phyloP scores from a whole-genome alignment of 192 early-diverging fungal genomes.

The Physocladia obscura region DNA sequence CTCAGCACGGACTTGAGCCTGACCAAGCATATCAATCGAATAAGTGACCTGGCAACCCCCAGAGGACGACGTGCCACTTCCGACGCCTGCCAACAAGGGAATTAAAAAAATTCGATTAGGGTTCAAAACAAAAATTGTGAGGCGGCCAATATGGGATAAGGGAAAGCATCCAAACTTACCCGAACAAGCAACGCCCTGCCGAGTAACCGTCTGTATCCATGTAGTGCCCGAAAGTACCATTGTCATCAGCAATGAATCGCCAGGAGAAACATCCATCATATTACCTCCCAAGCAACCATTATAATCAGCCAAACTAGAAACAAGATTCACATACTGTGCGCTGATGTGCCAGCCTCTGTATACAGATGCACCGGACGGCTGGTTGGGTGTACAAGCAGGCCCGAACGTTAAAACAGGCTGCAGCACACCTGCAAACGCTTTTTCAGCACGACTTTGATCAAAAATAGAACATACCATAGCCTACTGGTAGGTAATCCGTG shows the following conservation, averaged over 20 bases:
- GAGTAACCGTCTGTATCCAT: constrained; percentile 20
- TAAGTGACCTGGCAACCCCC: constrained; percentile 12
- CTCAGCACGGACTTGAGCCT: constrained; percentile 14
- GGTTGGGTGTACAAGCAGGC: constrained; percentile 13
- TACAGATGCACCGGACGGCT: constrained; percentile 10
- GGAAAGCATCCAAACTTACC: too few relatives aligned
- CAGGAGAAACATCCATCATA: constrained; percentile 19
- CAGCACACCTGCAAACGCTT: constrained; percentile 1
- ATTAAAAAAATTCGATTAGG: not conserved
- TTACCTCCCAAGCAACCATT: constrained; percentile 16
- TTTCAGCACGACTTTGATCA: not conserved
- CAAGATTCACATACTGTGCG: constrained; percentile 19
- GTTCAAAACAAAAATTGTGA: too few relatives aligned
- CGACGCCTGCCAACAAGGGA: not conserved
- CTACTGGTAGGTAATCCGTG: constrained; percentile 11
- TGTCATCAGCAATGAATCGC: constrained; percentile 4
- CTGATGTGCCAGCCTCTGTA: constrained; percentile 17
- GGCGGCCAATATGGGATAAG: too few relatives aligned
- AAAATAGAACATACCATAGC: constrained; percentile 1
- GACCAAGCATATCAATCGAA: constrained; percentile 16
- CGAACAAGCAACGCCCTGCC: constrained; percentile 9
- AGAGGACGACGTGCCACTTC: not conserved
- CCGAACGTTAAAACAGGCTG: constrained; percentile 24
- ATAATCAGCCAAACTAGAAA: not conserved
- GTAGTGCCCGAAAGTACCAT: constrained; percentile 4